Evolutionary conservation across 768 basidiomycete species (phyloP).

Genomic region (Boletus sp.): DNA sequence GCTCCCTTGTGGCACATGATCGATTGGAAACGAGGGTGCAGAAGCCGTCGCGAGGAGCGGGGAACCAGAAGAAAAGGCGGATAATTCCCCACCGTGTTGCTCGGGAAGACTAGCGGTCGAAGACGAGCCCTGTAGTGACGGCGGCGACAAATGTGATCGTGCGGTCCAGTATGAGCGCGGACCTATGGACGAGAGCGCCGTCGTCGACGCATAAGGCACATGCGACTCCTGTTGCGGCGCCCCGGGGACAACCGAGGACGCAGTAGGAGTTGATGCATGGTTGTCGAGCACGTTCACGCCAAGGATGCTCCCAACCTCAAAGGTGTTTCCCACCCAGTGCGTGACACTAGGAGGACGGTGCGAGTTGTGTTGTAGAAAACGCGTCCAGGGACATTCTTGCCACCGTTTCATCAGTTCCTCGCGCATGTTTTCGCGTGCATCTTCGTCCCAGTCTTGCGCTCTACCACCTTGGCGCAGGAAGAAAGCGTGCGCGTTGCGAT

Average conservation of each 20-base stretch:
- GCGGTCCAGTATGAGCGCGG: constrained; percentile 24
- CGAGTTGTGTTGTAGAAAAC: constrained; percentile 34
- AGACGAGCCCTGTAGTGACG: constrained; percentile 10
- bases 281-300: constrained; percentile 57
- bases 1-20: not conserved
- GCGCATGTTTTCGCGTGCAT: constrained; percentile 45
- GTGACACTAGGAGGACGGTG: constrained; percentile 11
- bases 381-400: constrained; percentile 67
- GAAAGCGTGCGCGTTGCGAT: constrained; percentile 58
- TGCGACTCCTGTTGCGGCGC: not conserved
- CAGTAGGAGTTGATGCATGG: constrained; percentile 6
- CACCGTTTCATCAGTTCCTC: constrained; percentile 60
- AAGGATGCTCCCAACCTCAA: constrained; percentile 74
- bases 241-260: constrained; percentile 1
- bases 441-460: constrained; percentile 63
- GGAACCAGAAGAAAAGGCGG: constrained; percentile 24
- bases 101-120: constrained; percentile 16
- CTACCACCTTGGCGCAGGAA: constrained; percentile 64
- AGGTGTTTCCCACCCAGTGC: constrained; percentile 70
- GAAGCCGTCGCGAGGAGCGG: constrained; percentile 18
- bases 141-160: constrained; percentile 13
- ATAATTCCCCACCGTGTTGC: constrained; percentile 5
- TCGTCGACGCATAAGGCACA: constrained; percentile 15
- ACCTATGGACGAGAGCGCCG: constrained; percentile 19
- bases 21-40: constrained; percentile 8